phyloP scores from a whole-genome alignment of 768 basidiomycete genomes.

The Pulveroboletus sp. region DNA sequence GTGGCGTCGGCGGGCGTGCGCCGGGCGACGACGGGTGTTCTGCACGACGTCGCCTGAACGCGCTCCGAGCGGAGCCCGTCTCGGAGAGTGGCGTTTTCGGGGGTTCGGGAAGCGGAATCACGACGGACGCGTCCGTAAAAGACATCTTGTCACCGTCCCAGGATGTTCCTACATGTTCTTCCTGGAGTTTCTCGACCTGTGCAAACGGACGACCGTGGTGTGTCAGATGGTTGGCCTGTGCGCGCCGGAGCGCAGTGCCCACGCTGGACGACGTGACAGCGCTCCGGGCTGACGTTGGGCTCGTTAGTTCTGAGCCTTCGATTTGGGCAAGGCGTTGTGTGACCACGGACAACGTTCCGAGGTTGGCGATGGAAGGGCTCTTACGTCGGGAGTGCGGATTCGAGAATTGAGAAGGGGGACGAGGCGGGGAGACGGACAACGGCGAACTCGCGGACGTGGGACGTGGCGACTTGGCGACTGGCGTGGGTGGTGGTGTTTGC shows the following conservation, averaged over 20 bases:
- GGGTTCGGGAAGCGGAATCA: constrained; percentile 21
- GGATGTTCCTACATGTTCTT: background rate
- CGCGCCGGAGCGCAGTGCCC: constrained; percentile 22
- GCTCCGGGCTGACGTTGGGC: constrained; percentile 20
- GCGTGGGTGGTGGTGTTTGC: constrained; percentile 20
- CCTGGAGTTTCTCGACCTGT: constrained; percentile 23
- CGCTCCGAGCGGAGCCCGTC: constrained; percentile 20
- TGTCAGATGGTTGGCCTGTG: constrained; percentile 15
- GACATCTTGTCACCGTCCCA: constrained; percentile 6
- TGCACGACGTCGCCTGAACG: constrained; percentile 14
- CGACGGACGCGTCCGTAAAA: constrained; percentile 22
- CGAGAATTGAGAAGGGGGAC: constrained; percentile 24
- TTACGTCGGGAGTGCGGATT: constrained; percentile 29
- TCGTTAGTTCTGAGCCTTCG: constrained; percentile 30
- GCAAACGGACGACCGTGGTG: constrained; percentile 17
- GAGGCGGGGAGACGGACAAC: constrained; percentile 21
- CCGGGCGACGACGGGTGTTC: background rate
- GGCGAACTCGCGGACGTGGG: constrained; percentile 11
- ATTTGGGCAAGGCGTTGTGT: constrained; percentile 63
- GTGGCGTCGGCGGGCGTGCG: constrained; percentile 13
- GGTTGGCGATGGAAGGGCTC: constrained; percentile 61
- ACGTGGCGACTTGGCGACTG: constrained; percentile 26
- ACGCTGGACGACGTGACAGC: constrained; percentile 20
- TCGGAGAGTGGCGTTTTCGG: constrained; percentile 9
- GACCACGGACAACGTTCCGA: constrained; percentile 60